Base-by-base conservation (phyloP, 345 rosid species). In the Aurinia saxatilis region DNA sequence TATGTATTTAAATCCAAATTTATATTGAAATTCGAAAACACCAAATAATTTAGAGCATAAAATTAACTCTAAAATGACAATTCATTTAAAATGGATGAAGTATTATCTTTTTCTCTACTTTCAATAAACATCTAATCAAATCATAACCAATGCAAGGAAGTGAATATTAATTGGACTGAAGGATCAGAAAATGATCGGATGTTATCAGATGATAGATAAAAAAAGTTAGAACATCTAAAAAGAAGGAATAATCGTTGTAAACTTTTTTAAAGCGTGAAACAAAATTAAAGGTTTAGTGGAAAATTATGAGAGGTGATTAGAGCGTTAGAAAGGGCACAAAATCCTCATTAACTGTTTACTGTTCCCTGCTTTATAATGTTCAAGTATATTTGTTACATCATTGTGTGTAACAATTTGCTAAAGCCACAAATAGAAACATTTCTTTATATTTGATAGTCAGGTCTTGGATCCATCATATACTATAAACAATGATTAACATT, bases 401-500 rank as follows among this genome's bases (percentile, higher is more conserved):
- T 14, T 13, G 18, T 23, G 14, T 27, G 16, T 40, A 21, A 31
- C 58, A 50, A 14, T 49, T 45, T 60, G 48, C 55, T 60, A 60
- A 60, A 60, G 55, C 55, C 25, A 51, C 61, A 35, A 17, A 45
- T 29, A 42, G 13, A 36, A 11, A 9, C n/a, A 33, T 57, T n/a
- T 57, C 10, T 57, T 48, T 39, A 30, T 39, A 41, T 37, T 10
- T 15, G 23, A 37, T 53, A 8, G 40, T 27, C 14, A 69, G 50
- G 50, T 42, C 49, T 46, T 61, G 63, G 27, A 52, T 46, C 68
- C 21, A 69, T 53, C 62, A 53, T 14, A 56, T 15, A 14, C n/a
- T n/a, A 31, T 40, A 67, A 14, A n/a, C n/a, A n/a, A n/a, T n/a
- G n/a, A n/a, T n/a, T n/a, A n/a, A n/a, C n/a, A n/a, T n/a, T n/a